A percentile compares a stretch with the other conserved stretches of the same genome.
Conservation (phyloP, 306 rosid genomes). For the Clitoria ternatea region DNA sequence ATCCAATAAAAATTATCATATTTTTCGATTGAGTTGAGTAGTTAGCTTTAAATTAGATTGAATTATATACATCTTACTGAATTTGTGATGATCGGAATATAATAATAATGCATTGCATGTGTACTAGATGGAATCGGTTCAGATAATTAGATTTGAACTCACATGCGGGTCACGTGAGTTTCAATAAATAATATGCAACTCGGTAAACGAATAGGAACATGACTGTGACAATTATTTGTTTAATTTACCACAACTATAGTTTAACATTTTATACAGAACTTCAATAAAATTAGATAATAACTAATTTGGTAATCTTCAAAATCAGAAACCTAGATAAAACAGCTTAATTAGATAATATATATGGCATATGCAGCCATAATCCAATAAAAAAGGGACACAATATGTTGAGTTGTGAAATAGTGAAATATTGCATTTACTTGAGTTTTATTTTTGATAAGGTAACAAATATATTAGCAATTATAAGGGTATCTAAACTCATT, state of each 20-base stretch:
- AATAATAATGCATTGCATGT: slow-evolving; percentile 4
- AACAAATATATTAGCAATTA: no score
- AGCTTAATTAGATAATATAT: no score
- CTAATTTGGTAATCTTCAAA: not conserved
- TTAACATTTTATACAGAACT: not conserved
- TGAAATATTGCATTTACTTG: no score
- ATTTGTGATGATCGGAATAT: not conserved
- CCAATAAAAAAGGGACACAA: no score
- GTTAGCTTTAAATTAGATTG: no score
- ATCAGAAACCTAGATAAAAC: not conserved
- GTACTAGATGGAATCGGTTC: not conserved
- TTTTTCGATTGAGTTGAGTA: no score
- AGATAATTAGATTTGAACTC: not conserved
- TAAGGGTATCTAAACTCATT: no score
- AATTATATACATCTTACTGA: no score
- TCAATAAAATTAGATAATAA: not conserved
- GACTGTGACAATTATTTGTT: not conserved
- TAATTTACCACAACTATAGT: not conserved
- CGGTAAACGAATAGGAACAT: not conserved
- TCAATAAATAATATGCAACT: not conserved
- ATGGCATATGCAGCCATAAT: no score
- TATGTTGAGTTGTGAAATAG: no score
- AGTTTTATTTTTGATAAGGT: no score
- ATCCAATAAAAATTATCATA: no score
- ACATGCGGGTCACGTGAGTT: not conserved